Percentiles rank a stretch among this genome's conserved stretches.
phyloP scores from a whole-genome alignment of 2,329 filamentous ascomycete species.

The Paradendryphiella salina region DNA sequence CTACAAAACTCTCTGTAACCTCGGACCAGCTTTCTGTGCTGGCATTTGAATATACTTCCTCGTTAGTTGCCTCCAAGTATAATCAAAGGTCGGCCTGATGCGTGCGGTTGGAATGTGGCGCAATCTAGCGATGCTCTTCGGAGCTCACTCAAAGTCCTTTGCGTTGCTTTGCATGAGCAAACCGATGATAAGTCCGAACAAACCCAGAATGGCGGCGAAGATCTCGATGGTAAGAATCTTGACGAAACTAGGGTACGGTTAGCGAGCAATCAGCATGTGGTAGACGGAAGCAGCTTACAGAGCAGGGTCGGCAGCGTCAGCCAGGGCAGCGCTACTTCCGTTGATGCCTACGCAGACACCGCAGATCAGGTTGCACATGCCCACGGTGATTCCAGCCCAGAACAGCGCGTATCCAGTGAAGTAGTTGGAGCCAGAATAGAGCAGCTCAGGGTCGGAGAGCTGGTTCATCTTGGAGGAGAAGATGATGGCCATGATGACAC shows the following conservation, averaged over 20 bases:
- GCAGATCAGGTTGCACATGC: constrained; percentile 93
- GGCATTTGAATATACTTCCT: constrained; percentile 12
- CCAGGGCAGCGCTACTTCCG: constrained; percentile 91
- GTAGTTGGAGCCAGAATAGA: constrained; percentile 78
- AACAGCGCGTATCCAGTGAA: constrained; percentile 96
- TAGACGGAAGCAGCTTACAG: constrained; percentile 64
- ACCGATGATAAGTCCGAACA: constrained; percentile 95
- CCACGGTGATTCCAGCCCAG: constrained; percentile 93
- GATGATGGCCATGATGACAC: constrained; percentile 99
- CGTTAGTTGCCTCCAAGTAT: constrained; percentile 2
- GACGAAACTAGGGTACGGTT: constrained; percentile 70
- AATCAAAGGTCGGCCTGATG: background rate
- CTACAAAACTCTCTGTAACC: constrained; percentile 10
- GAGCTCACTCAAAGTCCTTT: constrained; percentile 63
- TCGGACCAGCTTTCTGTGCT: constrained; percentile 16
- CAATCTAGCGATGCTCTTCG: background rate
- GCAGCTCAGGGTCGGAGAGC: constrained; percentile 65
- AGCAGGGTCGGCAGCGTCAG: constrained; percentile 88
- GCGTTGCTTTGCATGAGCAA: constrained; percentile 86
- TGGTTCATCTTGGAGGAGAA: constrained; percentile 85
- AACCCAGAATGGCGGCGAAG: constrained; percentile 94
- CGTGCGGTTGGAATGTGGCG: background rate
- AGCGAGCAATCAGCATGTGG: constrained; percentile 1
- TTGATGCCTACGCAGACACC: constrained; percentile 98
- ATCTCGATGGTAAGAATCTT: constrained; percentile 99